Percentiles rank a stretch among this genome's conserved stretches.
These are phyloP conservation scores for Dryadomyces quercivorus DNA, from an alignment of 2,329 filamentous ascomycete species.

Conservation along the genomic window DNA sequence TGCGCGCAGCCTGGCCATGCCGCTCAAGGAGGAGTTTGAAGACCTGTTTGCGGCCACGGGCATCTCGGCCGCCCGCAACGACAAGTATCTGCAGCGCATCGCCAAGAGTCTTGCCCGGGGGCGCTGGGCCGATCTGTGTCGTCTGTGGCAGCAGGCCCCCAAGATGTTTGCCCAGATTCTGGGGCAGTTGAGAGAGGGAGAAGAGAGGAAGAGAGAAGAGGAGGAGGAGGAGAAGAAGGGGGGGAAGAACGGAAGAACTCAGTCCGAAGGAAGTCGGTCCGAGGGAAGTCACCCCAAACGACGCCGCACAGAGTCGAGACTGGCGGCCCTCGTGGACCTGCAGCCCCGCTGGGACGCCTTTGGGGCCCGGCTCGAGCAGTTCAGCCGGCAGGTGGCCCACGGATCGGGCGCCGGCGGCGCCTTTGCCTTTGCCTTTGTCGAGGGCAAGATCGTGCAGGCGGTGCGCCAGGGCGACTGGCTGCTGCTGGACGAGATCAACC, in stretches of 20 bases:
- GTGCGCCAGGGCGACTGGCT: slow-evolving; percentile 95
- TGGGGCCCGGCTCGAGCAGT: slow-evolving; percentile 57
- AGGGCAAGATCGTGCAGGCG: slow-evolving; percentile 94
- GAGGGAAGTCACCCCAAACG: no score
- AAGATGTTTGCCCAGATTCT: slow-evolving; percentile 72
- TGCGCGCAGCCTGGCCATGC: slow-evolving; percentile 73
- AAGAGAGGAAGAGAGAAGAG: no score
- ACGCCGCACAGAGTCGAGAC: slow-evolving; percentile 48
- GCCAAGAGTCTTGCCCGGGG: slow-evolving; percentile 67
- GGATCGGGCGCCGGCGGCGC: slow-evolving; percentile 47
- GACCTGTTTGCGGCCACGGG: slow-evolving; percentile 73
- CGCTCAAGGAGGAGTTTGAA: slow-evolving; percentile 88
- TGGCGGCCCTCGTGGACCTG: slow-evolving; percentile 48
- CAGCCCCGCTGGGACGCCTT: slow-evolving; percentile 71
- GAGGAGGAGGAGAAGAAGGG: no score
- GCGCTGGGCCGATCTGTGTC: slow-evolving; percentile 79
- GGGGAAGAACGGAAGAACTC: no score
- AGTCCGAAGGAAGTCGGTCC: no score
- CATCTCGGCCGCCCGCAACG: slow-evolving; percentile 79
- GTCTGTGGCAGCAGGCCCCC: slow-evolving; percentile 78
- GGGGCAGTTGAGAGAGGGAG: slow-evolving; percentile 31
- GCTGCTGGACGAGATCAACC: slow-evolving; percentile 90
- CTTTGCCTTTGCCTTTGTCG: slow-evolving; percentile 91
- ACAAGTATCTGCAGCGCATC: slow-evolving; percentile 71
- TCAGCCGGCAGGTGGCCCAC: slow-evolving; percentile 63